A percentile compares a stretch with the other conserved stretches of the same genome.
phyloP scores from a whole-genome alignment of 2,329 filamentous ascomycete species.

The Phoma sp. region DNA sequence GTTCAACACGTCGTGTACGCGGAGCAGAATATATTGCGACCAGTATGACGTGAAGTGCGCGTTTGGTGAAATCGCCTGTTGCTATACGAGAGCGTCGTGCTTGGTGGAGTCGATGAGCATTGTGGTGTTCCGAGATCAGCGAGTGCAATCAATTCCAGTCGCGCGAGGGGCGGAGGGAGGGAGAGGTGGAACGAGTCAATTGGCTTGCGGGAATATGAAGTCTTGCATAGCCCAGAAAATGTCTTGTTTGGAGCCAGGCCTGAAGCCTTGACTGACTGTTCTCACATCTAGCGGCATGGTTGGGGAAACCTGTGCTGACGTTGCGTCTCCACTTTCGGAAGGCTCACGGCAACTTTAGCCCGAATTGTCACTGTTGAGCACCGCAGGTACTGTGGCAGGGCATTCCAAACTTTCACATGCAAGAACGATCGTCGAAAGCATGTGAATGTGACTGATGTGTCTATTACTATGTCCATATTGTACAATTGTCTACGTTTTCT shows the following conservation, averaged over 20 bases:
- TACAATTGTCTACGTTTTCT: constrained; percentile 7
- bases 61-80: background rate
- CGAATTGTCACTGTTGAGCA: constrained; percentile 13
- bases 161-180: background rate
- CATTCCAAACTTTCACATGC: constrained; percentile 11
- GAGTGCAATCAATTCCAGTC: constrained; percentile 20
- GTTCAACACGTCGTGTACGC: constrained; percentile 11
- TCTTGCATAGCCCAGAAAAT: constrained; percentile 23
- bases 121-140: constrained; percentile 2
- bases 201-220: constrained; percentile 11
- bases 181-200: constrained; percentile 3
- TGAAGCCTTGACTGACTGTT: constrained; percentile 25
- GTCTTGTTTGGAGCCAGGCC: constrained; percentile 22
- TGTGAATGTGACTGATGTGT: constrained; percentile 3
- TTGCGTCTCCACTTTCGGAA: constrained; percentile 35
- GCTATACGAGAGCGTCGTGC: constrained; percentile 20
- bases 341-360: constrained; percentile 20
- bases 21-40: background rate
- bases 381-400: background rate
- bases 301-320: constrained; percentile 35
- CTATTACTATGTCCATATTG: constrained; percentile 13
- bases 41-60: background rate
- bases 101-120: constrained; percentile 21
- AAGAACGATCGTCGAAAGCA: background rate
- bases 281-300: constrained; percentile 39